Conservation (phyloP, 352 stramenopile genomes). For the Globisporangium okanoganense region DNA sequence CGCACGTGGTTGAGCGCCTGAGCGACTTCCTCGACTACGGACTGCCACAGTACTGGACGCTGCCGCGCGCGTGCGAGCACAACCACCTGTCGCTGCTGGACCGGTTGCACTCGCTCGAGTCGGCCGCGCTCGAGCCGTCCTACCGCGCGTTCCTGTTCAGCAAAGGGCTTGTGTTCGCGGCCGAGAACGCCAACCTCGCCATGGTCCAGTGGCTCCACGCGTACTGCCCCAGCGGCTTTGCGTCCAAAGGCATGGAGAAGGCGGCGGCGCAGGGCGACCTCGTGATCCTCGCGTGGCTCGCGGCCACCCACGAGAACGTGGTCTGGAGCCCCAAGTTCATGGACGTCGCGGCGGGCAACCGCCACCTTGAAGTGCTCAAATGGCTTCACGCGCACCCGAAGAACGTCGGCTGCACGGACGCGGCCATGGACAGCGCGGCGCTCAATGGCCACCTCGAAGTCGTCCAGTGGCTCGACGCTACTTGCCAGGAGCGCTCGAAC, state of each 20-base stretch:
- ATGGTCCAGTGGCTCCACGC: constrained; percentile 18
- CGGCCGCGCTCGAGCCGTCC: constrained; percentile 2
- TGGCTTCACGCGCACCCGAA: constrained; percentile 13
- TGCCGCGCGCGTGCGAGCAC: constrained; percentile 11
- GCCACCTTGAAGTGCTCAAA: constrained; percentile 13
- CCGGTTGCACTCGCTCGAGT: constrained; percentile 6
- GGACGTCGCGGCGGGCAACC: constrained; percentile 10
- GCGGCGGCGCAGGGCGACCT: constrained; percentile 10
- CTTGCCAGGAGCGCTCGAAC: constrained; percentile 7
- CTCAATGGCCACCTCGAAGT: constrained; percentile 17
- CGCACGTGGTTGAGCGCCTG: constrained; percentile 14
- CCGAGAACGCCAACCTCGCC: constrained; percentile 8
- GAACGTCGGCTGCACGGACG: constrained; percentile 13
- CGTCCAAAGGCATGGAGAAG: constrained; percentile 15
- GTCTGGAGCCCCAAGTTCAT: constrained; percentile 12
- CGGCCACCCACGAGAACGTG: constrained; percentile 6
- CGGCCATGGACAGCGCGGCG: constrained; percentile 22
- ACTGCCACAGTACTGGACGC: constrained; percentile 11
- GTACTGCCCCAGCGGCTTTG: constrained; percentile 13
- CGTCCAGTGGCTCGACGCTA: constrained; percentile 20
- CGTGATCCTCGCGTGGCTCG: constrained; percentile 12
- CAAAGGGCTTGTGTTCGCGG: constrained; percentile 9
- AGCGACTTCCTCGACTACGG: constrained; percentile 16
- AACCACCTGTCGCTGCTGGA: constrained; percentile 12
- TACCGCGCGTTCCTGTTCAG: constrained; percentile 11